Base-by-base conservation (phyloP, 2,329 filamentous ascomycete genomes). In the Tolypocladium pustulatum region DNA sequence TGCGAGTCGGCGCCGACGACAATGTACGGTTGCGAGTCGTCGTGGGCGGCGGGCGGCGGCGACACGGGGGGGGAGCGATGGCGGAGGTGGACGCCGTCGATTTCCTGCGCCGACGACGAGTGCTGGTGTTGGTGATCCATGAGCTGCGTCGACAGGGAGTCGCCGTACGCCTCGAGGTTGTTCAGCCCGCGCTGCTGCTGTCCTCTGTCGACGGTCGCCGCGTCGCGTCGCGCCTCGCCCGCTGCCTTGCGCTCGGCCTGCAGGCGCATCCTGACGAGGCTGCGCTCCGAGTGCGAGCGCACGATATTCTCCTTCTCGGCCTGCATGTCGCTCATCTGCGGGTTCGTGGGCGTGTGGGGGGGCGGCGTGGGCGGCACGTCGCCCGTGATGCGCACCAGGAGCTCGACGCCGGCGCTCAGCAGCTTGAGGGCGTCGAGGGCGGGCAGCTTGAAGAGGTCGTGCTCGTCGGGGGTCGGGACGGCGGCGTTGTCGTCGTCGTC, bases 341-440 rank as follows among this genome's bases (percentile, higher is more conserved):
- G 85, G n/a, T 85, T 81, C 2, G 80, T 80, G 0, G 83, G 83
- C 30, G 79, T 80, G 57, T 80, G 80, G 2, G 86, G 81, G 6
- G 88, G 87, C 58, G 88, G 89, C n/a, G 87, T 94, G 20, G 88
- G 88, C 27, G 89, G 90, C 15, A 94, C 79, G 67, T 96, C 90
- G 68, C 89, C 88, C 1, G 88, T 90, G 60, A 87, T 78, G 62
- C 82, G 81, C 34, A 91, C 87, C 56, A 94, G 79, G 4, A 84
- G 80, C 66, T 91, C 88, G 61, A 91, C 77, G 59, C 84, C 84
- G 43, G 84, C 80, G 64, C 86, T 86, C n/a, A 97, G 81, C 62
- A 96, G 77, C 67, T 87, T 89, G 67, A 97, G 81, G 6, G 92
- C 92, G 2, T 85, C 85, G 56, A 87, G 78, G 4, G 91, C 85